phyloP scores from a whole-genome alignment of 2,329 filamentous ascomycete species.

The Colletotrichum tropicicola region DNA sequence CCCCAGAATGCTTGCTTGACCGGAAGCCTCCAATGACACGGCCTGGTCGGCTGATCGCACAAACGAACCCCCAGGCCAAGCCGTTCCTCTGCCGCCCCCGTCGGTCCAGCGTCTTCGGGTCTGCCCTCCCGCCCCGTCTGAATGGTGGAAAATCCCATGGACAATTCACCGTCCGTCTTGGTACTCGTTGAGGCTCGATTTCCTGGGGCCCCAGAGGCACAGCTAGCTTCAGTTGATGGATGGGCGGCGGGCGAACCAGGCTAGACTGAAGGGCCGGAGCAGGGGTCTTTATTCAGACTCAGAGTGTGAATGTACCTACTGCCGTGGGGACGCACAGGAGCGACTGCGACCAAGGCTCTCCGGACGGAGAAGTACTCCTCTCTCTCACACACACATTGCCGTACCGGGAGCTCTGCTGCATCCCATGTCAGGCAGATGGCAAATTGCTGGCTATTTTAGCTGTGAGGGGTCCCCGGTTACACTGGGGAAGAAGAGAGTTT shows the following conservation, averaged over 20 bases:
- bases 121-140: slow-evolving; percentile 13
- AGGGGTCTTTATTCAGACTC: neutral
- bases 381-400: neutral
- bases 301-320: neutral
- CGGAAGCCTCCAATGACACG: slow-evolving; percentile 23
- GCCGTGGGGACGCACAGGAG: slow-evolving; percentile 10
- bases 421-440: slow-evolving; percentile 4
- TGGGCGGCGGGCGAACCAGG: slow-evolving; percentile 11
- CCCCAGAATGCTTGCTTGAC: slow-evolving; percentile 11
- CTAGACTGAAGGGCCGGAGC: neutral
- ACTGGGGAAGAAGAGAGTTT: slow-evolving; percentile 11
- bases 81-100: slow-evolving; percentile 22
- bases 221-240: slow-evolving; percentile 4
- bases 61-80: slow-evolving; percentile 12
- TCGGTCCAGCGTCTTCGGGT: slow-evolving; percentile 13
- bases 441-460: neutral
- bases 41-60: slow-evolving; percentile 20
- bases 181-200: slow-evolving; percentile 30
- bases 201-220: slow-evolving; percentile 11
- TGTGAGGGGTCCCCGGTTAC: slow-evolving; percentile 25
- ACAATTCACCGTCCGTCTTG: slow-evolving; percentile 32
- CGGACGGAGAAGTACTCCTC: slow-evolving; percentile 11
- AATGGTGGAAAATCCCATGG: slow-evolving; percentile 33
- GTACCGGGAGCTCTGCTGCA: neutral
- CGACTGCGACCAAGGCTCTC: slow-evolving; percentile 18